phyloP scores from a whole-genome alignment of 495 filamentous ascomycete genomes.

The Cercophora newfieldiana region DNA sequence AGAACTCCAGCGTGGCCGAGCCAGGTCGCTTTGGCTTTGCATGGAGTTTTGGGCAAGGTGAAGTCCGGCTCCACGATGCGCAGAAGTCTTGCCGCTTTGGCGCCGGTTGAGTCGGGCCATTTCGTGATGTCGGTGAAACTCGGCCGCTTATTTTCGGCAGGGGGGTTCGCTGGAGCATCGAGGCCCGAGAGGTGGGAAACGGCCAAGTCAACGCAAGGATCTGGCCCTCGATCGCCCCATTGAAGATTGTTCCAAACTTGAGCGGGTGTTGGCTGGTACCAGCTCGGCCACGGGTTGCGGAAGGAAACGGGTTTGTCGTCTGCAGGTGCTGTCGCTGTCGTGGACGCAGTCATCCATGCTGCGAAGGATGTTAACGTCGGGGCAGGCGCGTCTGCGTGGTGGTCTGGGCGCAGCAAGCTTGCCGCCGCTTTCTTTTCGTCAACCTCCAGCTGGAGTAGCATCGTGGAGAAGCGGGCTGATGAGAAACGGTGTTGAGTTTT shows the following conservation, averaged over 20 bases:
- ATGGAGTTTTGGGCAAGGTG: conserved; percentile 11
- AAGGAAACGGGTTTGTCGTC: conserved; percentile 29
- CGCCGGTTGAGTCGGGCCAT: conserved; percentile 22
- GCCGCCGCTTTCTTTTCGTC: neutral
- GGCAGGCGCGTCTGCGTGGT: neutral
- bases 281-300: conserved; percentile 57
- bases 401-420: neutral
- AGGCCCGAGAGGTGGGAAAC: conserved; percentile 18
- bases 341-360: neutral
- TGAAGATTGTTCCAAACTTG: conserved; percentile 30
- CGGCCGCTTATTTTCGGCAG: neutral
- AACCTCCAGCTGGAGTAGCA: neutral
- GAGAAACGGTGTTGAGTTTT: neutral
- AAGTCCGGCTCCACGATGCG: conserved; percentile 30
- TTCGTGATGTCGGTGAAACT: conserved; percentile 18
- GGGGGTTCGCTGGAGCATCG: neutral
- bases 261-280: conserved; percentile 29
- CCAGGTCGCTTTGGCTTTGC: conserved; percentile 46
- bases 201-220: conserved; percentile 27
- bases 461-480: neutral
- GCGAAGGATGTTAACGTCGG: neutral
- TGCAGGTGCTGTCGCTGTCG: neutral
- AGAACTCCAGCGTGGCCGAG: conserved; percentile 55
- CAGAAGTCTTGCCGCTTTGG: conserved; percentile 26
- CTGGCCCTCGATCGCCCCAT: conserved; percentile 28